Evolutionary conservation across 2,329 filamentous ascomycete species (phyloP), one percentile per base, ranked within the genome.

Genomic region (Hypoxylon sp.): DNA sequence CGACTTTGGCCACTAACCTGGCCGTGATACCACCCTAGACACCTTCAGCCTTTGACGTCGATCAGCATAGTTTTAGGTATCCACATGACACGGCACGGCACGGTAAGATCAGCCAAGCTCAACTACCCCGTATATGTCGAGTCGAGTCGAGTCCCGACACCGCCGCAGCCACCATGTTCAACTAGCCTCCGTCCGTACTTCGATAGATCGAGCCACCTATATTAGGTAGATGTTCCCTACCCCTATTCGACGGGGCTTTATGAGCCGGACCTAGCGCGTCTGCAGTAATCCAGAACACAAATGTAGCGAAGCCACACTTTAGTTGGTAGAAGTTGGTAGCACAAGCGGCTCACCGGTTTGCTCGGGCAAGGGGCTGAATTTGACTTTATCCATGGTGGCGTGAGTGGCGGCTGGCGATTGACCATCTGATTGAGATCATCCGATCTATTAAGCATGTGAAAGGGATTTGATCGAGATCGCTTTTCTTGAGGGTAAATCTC

Each of bases 231-330:
- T 5, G 8, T n/a, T 17, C 29, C 29, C 29, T 5, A 55, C 44
- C 11, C 33, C 29, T 22, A 6, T 35, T 47, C 26, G 26, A 57
- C 14, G 6, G 44, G 47, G n/a, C 3, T 14, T 24, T 33, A 57
- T 3, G 13, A 9, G 5, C 24, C 8, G 1, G 22, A 13, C 29
- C 4, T 9, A 24, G 6, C 9, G 53, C 39, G 17, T 47, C 10
- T n/a, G 17, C 26, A 29, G 54, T 10, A n/a, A 5, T 9, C 52
- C 37, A 35, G 29, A 31, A 55, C 37, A 13, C 52, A 31, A 42
- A 42, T 26, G 29, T 31, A 37, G 37, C 37, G 37, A 44, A 44
- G 22, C 39, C 53, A 46, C 53, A 35, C n/a, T 24, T 26, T 5
- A 11, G 10, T 17, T 13, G 26, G 37, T 42, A 55, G 37, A 11